Conservation (phyloP, 805 yeast species). For the Kuraishia molischiana region DNA sequence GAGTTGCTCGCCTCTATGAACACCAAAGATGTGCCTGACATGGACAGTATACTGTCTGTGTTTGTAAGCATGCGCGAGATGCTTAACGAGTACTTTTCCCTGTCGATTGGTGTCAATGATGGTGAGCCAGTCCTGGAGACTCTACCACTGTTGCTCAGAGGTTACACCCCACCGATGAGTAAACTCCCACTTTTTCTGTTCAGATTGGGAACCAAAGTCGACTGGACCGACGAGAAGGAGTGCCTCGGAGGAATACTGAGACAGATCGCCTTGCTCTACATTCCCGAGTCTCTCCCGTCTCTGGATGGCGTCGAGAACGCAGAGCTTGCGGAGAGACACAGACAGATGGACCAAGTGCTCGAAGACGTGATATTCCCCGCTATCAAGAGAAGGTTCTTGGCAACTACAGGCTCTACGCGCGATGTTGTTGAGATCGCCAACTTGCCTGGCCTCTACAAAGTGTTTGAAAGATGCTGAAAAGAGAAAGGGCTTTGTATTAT, state of each 20-base stretch:
- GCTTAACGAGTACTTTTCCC: constrained; percentile 71
- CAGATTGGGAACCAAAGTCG: constrained; percentile 45
- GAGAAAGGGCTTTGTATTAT: no score
- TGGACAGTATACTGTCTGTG: constrained; percentile 15
- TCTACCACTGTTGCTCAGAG: constrained; percentile 62
- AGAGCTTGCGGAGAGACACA: constrained; percentile 15
- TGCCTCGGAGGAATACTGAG: constrained; percentile 59
- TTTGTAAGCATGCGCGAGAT: constrained; percentile 55
- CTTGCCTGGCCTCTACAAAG: constrained; percentile 81
- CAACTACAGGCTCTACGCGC: constrained; percentile 38
- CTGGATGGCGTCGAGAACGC: constrained; percentile 5
- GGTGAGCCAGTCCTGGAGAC: constrained; percentile 29
- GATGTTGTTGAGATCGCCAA: constrained; percentile 81
- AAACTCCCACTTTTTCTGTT: constrained; percentile 63
- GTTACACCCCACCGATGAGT: constrained; percentile 48
- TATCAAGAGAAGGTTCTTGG: constrained; percentile 52
- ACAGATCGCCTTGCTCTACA: constrained; percentile 64
- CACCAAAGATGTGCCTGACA: constrained; percentile 2
- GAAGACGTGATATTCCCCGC: constrained; percentile 60
- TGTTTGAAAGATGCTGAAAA: constrained; percentile 91
- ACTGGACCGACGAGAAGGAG: constrained; percentile 57
- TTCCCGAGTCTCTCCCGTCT: constrained; percentile 46
- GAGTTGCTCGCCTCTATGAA: constrained; percentile 4
- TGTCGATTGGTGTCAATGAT: constrained; percentile 27
- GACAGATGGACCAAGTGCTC: constrained; percentile 23